These are phyloP conservation scores for Backusella psychrophila DNA, from an alignment of 192 early-diverging fungal species.

Conservation along the genomic window DNA sequence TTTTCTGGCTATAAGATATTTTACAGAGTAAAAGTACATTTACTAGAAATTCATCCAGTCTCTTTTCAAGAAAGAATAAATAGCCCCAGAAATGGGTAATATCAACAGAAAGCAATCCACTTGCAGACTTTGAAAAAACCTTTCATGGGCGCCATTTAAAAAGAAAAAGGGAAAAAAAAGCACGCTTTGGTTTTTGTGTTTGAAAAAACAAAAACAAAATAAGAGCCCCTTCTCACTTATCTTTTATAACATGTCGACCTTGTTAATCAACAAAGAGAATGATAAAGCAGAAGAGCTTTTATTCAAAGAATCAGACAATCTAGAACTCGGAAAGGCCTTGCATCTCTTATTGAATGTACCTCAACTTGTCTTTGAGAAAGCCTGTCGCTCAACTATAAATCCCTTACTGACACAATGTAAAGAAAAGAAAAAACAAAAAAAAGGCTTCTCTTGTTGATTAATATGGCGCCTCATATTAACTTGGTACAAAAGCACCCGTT, in stretches of 20 bases:
- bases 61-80: too few species aligned
- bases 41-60: too few species aligned
- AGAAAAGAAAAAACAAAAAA: neutral
- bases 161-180: too few species aligned
- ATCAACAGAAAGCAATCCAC: too few species aligned
- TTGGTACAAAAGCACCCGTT: neutral
- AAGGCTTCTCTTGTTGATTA: neutral
- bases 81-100: too few species aligned
- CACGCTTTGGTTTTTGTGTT: too few species aligned
- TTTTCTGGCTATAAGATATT: too few species aligned
- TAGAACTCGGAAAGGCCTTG: neutral
- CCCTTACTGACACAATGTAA: neutral
- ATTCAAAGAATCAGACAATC: neutral
- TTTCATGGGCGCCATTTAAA: too few species aligned
- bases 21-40: too few species aligned
- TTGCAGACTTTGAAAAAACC: too few species aligned
- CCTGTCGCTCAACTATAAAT: neutral
- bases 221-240: neutral
- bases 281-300: neutral
- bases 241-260: neutral
- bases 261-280: neutral
- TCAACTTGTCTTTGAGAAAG: neutral
- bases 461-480: neutral
- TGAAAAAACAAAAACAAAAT: too few species aligned
- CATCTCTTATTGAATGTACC: neutral